A percentile compares a stretch with the other conserved stretches of the same genome.
Evolutionary conservation across 2,329 filamentous ascomycete genomes (phyloP).

Genomic region (Neopestalotiopsis rosae): DNA sequence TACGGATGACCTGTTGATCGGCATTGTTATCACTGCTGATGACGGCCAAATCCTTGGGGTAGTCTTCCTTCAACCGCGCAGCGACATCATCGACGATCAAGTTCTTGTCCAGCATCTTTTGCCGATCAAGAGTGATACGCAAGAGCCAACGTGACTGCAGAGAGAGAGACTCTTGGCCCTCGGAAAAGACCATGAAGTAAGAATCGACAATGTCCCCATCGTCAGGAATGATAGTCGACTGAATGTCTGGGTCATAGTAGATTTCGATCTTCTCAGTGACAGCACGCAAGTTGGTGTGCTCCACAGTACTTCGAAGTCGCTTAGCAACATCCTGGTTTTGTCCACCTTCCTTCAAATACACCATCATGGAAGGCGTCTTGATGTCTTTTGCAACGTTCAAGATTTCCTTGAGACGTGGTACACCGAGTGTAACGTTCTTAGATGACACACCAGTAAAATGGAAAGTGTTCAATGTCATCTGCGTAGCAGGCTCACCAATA

Average conservation of each 20-base stretch:
- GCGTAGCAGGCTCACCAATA: constrained; percentile 96
- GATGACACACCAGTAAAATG: constrained; percentile 99
- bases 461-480: constrained; percentile 99
- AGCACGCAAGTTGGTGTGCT: constrained; percentile 91
- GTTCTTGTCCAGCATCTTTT: constrained; percentile 94
- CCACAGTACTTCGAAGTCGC: constrained; percentile 83
- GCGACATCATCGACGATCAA: constrained; percentile 92
- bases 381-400: constrained; percentile 97
- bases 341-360: constrained; percentile 74
- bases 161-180: constrained; percentile 64
- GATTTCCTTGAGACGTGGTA: constrained; percentile 99
- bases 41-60: constrained; percentile 82
- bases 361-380: constrained; percentile 97
- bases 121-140: constrained; percentile 89
- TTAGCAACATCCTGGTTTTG: constrained; percentile 82
- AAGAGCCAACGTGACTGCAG: constrained; percentile 94
- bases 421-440: constrained; percentile 99
- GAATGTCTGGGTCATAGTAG: constrained; percentile 94
- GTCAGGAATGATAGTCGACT: constrained; percentile 82
- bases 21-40: constrained; percentile 99
- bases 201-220: constrained; percentile 96
- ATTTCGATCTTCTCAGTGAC: constrained; percentile 94
- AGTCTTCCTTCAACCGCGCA: constrained; percentile 85
- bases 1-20: constrained; percentile 91
- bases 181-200: constrained; percentile 93